phyloP scores from a whole-genome alignment of 2,329 filamentous ascomycete genomes.

The Penicillium brasilianum region DNA sequence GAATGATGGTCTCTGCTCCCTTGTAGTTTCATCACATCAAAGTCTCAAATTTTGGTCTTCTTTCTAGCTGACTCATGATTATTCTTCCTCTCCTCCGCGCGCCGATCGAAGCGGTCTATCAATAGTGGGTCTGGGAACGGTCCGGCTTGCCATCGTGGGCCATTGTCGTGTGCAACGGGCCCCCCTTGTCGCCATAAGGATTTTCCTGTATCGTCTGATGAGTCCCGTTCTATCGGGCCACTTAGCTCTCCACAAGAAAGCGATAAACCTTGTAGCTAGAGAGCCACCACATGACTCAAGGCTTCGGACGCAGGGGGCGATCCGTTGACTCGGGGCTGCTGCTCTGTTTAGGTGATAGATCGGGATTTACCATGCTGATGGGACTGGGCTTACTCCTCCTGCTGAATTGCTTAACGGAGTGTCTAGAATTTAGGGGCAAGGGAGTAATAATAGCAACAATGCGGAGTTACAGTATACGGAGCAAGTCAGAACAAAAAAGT shows the following conservation, averaged over 20 bases:
- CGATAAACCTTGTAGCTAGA: not conserved
- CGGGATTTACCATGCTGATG: not conserved
- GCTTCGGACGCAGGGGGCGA: not conserved
- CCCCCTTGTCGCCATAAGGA: constrained; percentile 9
- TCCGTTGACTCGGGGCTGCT: constrained; percentile 10
- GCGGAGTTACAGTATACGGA: not conserved
- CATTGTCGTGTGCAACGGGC: constrained; percentile 4
- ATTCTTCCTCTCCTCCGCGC: constrained; percentile 15
- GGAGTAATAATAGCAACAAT: no score
- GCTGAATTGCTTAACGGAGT: not conserved
- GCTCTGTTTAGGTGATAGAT: constrained; percentile 9
- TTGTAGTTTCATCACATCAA: not conserved
- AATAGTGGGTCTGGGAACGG: constrained; percentile 32
- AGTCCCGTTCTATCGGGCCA: constrained; percentile 17
- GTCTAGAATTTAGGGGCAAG: not conserved
- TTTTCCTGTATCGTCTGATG: constrained; percentile 10
- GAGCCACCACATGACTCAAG: constrained; percentile 8
- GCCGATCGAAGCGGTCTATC: constrained; percentile 32
- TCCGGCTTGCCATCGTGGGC: constrained; percentile 24
- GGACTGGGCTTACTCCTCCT: not conserved
- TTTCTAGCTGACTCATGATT: not conserved
- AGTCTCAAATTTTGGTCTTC: not conserved
- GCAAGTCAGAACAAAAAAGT: not conserved
- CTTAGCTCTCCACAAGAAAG: constrained; percentile 4
- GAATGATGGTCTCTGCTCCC: not conserved